Evolutionary conservation across 1,284 basidiomycete species (phyloP).

Genomic region (Porogramme epimiltina): DNA sequence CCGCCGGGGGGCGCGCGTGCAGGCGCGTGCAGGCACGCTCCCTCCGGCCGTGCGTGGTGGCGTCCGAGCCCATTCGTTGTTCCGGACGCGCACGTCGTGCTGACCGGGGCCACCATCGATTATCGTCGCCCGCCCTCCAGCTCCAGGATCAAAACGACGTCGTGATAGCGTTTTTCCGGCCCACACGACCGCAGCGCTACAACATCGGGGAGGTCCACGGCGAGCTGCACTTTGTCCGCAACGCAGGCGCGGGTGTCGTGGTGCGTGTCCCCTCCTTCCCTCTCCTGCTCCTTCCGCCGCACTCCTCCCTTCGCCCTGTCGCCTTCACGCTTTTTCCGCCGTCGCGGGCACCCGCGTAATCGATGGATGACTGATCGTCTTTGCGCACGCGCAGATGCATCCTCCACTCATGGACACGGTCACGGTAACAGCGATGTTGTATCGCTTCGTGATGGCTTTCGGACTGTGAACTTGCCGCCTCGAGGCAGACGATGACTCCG

Average conservation of each 20-base stretch:
- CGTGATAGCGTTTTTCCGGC: conserved; percentile 77
- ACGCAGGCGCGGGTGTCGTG: conserved; percentile 76
- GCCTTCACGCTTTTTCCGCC: conserved; percentile 15
- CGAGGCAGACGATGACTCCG: conserved; percentile 11
- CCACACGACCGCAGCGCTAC: conserved; percentile 72
- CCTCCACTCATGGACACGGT: conserved; percentile 87
- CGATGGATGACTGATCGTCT: conserved; percentile 20
- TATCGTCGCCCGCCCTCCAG: conserved; percentile 39
- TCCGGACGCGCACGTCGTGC: conserved; percentile 1
- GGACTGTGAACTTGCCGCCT: conserved; percentile 49
- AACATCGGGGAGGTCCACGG: conserved; percentile 82
- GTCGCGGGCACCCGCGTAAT: conserved; percentile 12
- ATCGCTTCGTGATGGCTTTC: conserved; percentile 72
- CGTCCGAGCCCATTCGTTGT: no score
- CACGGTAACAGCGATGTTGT: conserved; percentile 80
- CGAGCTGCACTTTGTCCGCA: conserved; percentile 78
- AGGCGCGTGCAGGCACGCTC: neutral
- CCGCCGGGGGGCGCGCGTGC: conserved; percentile 15
- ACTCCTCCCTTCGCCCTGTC: neutral
- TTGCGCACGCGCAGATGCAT: conserved; percentile 58
- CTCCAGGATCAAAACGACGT: conserved; percentile 68
- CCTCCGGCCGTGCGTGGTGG: no score
- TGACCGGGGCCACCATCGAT: conserved; percentile 18
- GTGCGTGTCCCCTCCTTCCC: conserved; percentile 45
- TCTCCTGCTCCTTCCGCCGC: neutral